These are phyloP conservation scores for Rhynchosporium agropyri DNA, from an alignment of 2,329 filamentous ascomycete species.

Conservation along the genomic window DNA sequence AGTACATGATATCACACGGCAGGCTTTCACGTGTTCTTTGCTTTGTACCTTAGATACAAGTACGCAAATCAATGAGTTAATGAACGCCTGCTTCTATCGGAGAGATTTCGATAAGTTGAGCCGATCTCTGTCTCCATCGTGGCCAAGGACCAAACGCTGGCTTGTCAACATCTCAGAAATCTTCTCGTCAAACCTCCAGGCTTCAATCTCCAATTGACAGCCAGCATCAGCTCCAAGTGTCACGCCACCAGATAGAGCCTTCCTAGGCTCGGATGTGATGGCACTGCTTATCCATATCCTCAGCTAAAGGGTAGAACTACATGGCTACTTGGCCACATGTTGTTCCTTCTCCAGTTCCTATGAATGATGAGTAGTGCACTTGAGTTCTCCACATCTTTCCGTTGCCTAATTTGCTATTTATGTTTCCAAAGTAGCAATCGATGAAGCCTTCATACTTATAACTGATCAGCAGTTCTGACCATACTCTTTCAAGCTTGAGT, in stretches of 20 bases:
- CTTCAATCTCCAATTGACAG: background rate
- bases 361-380: too few species aligned
- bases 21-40: slow-evolving; percentile 13
- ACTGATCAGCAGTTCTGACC: too few species aligned
- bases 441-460: too few species aligned
- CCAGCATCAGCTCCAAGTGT: background rate
- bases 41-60: slow-evolving; percentile 10
- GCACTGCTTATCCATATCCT: background rate
- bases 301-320: background rate
- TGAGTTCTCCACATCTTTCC: too few species aligned
- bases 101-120: background rate
- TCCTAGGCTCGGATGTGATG: background rate
- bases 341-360: background rate
- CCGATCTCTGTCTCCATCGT: too few species aligned
- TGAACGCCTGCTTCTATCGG: background rate
- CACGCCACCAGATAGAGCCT: background rate
- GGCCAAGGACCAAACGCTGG: too few species aligned
- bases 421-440: too few species aligned
- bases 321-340: too few species aligned
- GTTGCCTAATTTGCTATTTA: too few species aligned
- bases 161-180: background rate
- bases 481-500: too few species aligned
- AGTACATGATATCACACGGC: slow-evolving; percentile 14
- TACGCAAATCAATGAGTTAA: slow-evolving; percentile 1
- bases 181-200: background rate